Evolutionary conservation across 768 basidiomycete species (phyloP), one percentile per base, ranked within the genome.

Genomic region (Hericium coralloides): DNA sequence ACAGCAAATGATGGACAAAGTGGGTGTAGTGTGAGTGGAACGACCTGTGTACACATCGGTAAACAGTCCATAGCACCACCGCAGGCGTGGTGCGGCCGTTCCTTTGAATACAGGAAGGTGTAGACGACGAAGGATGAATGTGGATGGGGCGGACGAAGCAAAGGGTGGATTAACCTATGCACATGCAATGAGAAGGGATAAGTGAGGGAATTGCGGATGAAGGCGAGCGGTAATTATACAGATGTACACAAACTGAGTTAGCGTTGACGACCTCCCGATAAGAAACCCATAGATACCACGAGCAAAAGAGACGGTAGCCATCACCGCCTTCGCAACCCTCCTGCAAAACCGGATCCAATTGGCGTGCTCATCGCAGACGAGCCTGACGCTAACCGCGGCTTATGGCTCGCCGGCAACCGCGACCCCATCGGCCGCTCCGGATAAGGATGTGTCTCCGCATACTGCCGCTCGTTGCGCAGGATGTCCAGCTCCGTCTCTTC

Each of bases 401-500:
- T 17, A 25, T 50, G 49, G 22, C 17, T 50, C 23, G 20, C 26
- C 9, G 49, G 49, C 20, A 50, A 15, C 26, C 49, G 18, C 22
- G 26, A 50, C 22, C 20, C 22, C 9, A 20, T 20, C 8, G 43
- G 43, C 17, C n/a, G n/a, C 9, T 45, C 43, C 43, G 43, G n/a
- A 45, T 54, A 52, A 14, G 25, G 48, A 51, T 48, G 49, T 9
- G 25, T 23, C 49, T 23, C 31, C 18, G 26, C 31, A 9, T 43
- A 49, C 41, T 55, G 17, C 60, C 50, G 49, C 55, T 41, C 17
- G 47, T 54, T 45, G 58, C 59, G 57, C 60, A 49, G 43, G 5
- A 26, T 45, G 65, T 73, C 72, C 37, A 63, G 55, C 62, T 87
- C 83, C 10, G 83, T 84, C 57, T 80, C 72, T 58, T 92, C 86